These are phyloP conservation scores for Blastobotrys aristatus DNA, from an alignment of 1,139 yeast species.

Conservation along the genomic window DNA sequence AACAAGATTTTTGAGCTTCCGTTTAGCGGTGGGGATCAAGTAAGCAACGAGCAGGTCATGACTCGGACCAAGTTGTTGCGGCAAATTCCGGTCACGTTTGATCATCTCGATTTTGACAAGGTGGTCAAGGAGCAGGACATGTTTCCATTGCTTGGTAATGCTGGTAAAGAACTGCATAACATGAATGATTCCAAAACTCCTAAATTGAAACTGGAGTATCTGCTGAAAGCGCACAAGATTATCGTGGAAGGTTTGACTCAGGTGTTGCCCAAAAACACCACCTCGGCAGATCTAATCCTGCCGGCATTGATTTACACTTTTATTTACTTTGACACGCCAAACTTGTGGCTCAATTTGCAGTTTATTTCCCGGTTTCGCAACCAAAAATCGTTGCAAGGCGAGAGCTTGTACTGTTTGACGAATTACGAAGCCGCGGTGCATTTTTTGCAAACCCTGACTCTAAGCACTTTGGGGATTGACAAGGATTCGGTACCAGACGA, in stretches of 20 bases:
- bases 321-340: conserved; percentile 40
- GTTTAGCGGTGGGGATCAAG: conserved; percentile 27
- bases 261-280: conserved; percentile 14
- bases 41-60: conserved; percentile 27
- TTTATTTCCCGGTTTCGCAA: conserved; percentile 56
- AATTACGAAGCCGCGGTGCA: conserved; percentile 61
- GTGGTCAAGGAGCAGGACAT: conserved; percentile 15
- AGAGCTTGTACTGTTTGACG: conserved; percentile 53
- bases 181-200: conserved; percentile 36
- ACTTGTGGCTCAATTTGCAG: conserved; percentile 46
- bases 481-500: conserved; percentile 15
- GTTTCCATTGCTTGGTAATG: conserved; percentile 21
- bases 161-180: conserved; percentile 25
- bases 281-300: conserved; percentile 48
- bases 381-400: conserved; percentile 43
- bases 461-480: conserved; percentile 37
- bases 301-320: conserved; percentile 53
- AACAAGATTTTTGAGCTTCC: conserved; percentile 34
- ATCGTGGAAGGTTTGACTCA: conserved; percentile 35
- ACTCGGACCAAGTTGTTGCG: conserved; percentile 28
- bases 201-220: conserved; percentile 37
- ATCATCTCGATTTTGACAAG: conserved; percentile 27
- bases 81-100: conserved; percentile 25
- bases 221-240: conserved; percentile 39
- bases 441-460: conserved; percentile 45